phyloP scores from a whole-genome alignment of 495 filamentous ascomycete species.

The Podospora fimiseda region DNA sequence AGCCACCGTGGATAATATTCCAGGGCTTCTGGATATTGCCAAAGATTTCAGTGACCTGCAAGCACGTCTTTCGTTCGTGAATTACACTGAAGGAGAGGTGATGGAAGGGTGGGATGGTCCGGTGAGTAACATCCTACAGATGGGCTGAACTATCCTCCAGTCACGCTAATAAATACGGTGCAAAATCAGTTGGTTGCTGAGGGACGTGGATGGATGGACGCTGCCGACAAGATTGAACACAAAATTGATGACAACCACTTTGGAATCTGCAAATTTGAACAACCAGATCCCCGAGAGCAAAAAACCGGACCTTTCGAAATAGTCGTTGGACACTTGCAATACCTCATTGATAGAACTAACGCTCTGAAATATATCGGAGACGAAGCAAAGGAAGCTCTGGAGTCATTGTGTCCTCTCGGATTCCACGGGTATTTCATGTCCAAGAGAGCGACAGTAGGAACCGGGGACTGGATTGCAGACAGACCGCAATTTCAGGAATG shows the following conservation, averaged over 20 bases:
- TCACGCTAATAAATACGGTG: not conserved
- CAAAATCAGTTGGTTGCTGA: slow-evolving; percentile 4
- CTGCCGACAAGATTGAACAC: not conserved
- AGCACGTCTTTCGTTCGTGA: slow-evolving; percentile 4
- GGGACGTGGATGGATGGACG: slow-evolving; percentile 3
- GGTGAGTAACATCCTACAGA: too few relatives aligned
- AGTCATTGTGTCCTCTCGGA: slow-evolving; percentile 4
- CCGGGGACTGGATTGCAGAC: slow-evolving; percentile 8
- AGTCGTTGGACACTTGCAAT: not conserved
- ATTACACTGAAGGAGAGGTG: slow-evolving; percentile 2
- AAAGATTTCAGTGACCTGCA: slow-evolving; percentile 11
- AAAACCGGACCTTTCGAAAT: not conserved
- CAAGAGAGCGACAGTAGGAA: slow-evolving; percentile 5
- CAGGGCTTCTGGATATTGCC: not conserved
- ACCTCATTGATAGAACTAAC: not conserved
- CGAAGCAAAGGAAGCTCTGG: not conserved
- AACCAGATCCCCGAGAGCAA: not conserved
- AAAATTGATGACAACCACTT: slow-evolving; percentile 10
- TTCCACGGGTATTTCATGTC: slow-evolving; percentile 11
- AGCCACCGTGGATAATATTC: not conserved
- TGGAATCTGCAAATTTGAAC: slow-evolving; percentile 10
- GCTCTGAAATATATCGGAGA: not conserved
- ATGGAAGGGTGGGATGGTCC: slow-evolving; percentile 1
- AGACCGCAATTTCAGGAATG: slow-evolving; percentile 6
- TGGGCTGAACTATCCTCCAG: too few relatives aligned